Conservation (phyloP, 805 yeast species). For the Sugiyamaella mastotermitis region DNA sequence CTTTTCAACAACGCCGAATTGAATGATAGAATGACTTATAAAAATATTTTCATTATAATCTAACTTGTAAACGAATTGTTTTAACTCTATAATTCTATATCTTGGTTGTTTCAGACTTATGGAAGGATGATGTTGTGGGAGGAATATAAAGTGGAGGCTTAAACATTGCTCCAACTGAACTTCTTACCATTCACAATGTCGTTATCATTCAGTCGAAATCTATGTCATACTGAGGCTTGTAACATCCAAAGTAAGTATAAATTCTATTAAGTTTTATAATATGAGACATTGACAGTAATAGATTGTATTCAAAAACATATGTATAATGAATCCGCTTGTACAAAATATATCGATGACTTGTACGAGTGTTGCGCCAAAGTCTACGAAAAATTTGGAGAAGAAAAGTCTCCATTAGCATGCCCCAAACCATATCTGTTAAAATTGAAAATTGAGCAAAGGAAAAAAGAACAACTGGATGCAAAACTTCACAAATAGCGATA, state of each 20-base stretch:
- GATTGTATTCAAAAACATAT: conserved; percentile 59
- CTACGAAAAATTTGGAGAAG: conserved; percentile 54
- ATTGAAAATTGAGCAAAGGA: conserved; percentile 61
- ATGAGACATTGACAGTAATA: conserved; percentile 19
- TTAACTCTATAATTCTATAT: too few relatives aligned
- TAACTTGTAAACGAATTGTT: too few relatives aligned
- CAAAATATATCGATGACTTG: conserved; percentile 57
- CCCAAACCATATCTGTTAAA: conserved; percentile 61
- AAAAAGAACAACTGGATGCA: conserved; percentile 32
- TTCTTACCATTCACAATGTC: too few relatives aligned
- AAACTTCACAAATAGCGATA: conserved; percentile 1
- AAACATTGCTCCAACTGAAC: too few relatives aligned
- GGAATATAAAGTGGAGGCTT: too few relatives aligned
- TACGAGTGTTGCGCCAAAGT: conserved; percentile 70
- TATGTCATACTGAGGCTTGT: conserved; percentile 77
- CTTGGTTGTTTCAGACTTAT: too few relatives aligned
- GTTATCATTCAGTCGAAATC: too few relatives aligned
- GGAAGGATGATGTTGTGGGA: too few relatives aligned
- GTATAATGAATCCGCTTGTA: conserved; percentile 72
- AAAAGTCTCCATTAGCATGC: conserved; percentile 66
- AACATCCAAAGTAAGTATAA: conserved; percentile 57
- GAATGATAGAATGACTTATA: too few relatives aligned
- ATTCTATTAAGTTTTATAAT: neutral
- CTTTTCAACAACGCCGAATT: too few relatives aligned
- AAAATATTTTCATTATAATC: too few relatives aligned